Conservation (phyloP, 805 yeast genomes). For the Saturnispora galanensis region DNA sequence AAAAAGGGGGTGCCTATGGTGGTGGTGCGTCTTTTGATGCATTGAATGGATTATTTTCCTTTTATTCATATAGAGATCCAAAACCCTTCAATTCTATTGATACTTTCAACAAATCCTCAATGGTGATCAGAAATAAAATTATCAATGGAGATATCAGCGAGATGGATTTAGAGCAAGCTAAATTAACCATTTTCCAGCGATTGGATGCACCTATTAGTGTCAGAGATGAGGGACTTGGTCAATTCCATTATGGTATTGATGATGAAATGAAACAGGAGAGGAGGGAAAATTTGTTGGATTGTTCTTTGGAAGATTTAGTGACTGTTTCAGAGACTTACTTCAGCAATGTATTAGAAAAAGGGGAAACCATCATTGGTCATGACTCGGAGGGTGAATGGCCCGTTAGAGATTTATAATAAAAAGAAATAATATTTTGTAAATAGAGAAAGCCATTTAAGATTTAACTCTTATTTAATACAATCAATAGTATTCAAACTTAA, state of each 20-base stretch:
- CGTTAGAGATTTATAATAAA: slow-evolving; percentile 4
- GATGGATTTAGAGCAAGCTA: slow-evolving; percentile 77
- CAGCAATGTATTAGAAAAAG: slow-evolving; percentile 14
- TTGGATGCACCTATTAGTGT: slow-evolving; percentile 85
- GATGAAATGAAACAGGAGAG: slow-evolving; percentile 74
- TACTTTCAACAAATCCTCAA: slow-evolving; percentile 45
- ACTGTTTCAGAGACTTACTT: slow-evolving; percentile 63
- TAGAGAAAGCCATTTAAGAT: too few relatives aligned
- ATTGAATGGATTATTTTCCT: slow-evolving; percentile 67
- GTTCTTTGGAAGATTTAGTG: slow-evolving; percentile 49
- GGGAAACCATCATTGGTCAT: slow-evolving; percentile 17
- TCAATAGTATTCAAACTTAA: too few relatives aligned
- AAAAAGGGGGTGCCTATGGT: slow-evolving; percentile 96
- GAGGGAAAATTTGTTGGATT: slow-evolving; percentile 64
- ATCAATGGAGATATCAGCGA: slow-evolving; percentile 25
- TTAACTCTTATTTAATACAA: too few relatives aligned
- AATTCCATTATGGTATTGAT: slow-evolving; percentile 59
- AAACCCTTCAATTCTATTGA: slow-evolving; percentile 61
- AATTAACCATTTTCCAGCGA: slow-evolving; percentile 81
- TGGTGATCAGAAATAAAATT: slow-evolving; percentile 31
- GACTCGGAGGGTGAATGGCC: slow-evolving; percentile 8
- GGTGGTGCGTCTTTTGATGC: slow-evolving; percentile 87
- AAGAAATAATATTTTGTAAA: too few relatives aligned
- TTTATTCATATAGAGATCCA: slow-evolving; percentile 92
- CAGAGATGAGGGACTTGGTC: slow-evolving; percentile 61